Percentiles rank a stretch among this genome's conserved stretches.
phyloP scores from a whole-genome alignment of 2,329 filamentous ascomycete species.

The Phoma sp. region DNA sequence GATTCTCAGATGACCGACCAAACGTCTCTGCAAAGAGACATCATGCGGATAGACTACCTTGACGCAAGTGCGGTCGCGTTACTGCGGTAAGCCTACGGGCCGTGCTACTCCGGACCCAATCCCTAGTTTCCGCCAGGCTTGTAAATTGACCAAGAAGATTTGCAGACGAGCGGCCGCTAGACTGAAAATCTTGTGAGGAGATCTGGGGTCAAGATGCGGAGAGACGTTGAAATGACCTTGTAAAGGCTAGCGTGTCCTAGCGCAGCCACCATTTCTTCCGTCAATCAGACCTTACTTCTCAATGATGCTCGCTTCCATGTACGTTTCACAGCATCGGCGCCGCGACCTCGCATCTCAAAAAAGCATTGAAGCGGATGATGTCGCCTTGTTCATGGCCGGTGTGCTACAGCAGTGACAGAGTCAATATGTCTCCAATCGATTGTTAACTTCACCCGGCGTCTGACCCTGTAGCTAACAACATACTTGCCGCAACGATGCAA shows the following conservation, averaged over 20 bases:
- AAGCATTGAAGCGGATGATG: neutral
- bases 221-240: conserved; percentile 14
- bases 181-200: conserved; percentile 3
- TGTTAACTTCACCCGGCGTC: neutral
- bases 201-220: conserved; percentile 28
- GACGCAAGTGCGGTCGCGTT: conserved; percentile 2
- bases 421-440: too few relatives aligned
- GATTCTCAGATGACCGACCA: neutral
- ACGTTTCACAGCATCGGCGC: neutral
- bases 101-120: conserved; percentile 9
- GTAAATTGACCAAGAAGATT: neutral
- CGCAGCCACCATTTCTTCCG: conserved; percentile 36
- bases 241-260: conserved; percentile 15
- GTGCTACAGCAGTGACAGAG: neutral
- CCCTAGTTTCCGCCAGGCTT: conserved; percentile 13
- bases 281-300: conserved; percentile 25
- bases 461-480: neutral
- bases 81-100: conserved; percentile 5
- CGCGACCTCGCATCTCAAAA: conserved; percentile 1
- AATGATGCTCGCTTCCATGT: neutral
- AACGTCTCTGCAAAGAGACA: neutral
- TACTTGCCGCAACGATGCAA: neutral
- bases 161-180: neutral
- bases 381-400: neutral
- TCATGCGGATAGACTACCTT: neutral